These are phyloP conservation scores for Alternaria gansuensis DNA, from an alignment of 2,329 filamentous ascomycete genomes.

Conservation along the genomic window DNA sequence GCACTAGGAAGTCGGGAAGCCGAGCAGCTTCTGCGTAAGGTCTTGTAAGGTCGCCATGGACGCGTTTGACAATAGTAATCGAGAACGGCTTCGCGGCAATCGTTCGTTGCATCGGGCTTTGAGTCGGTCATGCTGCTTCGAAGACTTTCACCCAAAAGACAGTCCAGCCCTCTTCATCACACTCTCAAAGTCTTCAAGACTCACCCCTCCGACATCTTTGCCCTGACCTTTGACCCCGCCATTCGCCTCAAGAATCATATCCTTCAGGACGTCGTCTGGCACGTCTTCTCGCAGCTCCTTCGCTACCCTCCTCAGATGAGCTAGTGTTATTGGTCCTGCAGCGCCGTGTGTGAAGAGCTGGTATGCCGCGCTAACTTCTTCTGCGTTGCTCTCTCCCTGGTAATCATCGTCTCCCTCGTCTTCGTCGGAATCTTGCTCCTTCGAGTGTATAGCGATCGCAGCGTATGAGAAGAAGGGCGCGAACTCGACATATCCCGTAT, in stretches of 20 bases:
- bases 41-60: background rate
- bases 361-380: conserved; percentile 84
- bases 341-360: conserved; percentile 73
- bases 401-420: conserved; percentile 55
- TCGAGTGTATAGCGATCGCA: conserved; percentile 78
- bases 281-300: conserved; percentile 84
- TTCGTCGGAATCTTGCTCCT: conserved; percentile 46
- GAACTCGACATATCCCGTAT: conserved; percentile 79
- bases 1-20: background rate
- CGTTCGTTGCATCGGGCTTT: background rate
- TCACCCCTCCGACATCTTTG: conserved; percentile 71
- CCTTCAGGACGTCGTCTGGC: conserved; percentile 80
- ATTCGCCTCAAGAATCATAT: conserved; percentile 97
- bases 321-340: conserved; percentile 76
- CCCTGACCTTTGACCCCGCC: conserved; percentile 69
- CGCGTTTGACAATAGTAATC: background rate
- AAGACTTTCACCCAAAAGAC: conserved; percentile 67
- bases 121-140: background rate
- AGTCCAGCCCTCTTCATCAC: conserved; percentile 87
- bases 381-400: conserved; percentile 53
- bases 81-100: background rate
- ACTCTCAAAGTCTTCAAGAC: conserved; percentile 80
- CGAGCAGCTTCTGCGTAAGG: background rate
- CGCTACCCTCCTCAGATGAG: conserved; percentile 80
- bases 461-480: conserved; percentile 85